Evolutionary conservation across 805 yeast species (phyloP), one percentile per base, ranked within the genome.

Genomic region (Cyberlindnera nakhonratchasimensis): DNA sequence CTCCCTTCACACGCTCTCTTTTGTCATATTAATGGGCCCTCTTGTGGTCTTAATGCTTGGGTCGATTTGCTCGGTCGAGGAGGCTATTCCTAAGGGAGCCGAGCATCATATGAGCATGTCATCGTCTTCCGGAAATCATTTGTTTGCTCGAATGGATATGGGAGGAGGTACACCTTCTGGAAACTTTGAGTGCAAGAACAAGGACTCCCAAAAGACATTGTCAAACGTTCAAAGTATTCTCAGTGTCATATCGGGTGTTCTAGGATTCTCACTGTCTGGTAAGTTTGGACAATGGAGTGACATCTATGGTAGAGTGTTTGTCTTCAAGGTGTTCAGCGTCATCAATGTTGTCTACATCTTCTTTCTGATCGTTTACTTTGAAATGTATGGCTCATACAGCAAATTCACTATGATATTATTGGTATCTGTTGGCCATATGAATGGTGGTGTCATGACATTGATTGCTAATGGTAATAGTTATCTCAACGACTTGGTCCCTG

Each of bases 391-490:
- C 2, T 21, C 30, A 0, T 54, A 46, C 21, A 45, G 43, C 21
- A 29, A 37, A 20, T 17, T 35, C 14, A 16, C 43, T 11, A 42
- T 51, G 44, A 38, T 56, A 2, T 2, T 46, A 0, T 20, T 39
- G 2, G 17, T 39, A 3, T 53, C 57, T 4, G 23, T 45, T 13
- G 57, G 53, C 1, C 44, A 35, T 13, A 23, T 56, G 3, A 40
- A 45, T 29, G 61, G 59, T 17, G 59, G 59, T 29, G 44, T 49
- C 4, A 52, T 56, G 53, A 50, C 59, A 1, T 29, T 55, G 19
- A 51, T 55, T 12, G 50, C 59, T 6, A 50, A 42, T 28, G 59
- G 61, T 5, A 53, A 51, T 36, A 48, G 57, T 23, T 54, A 56
- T 31, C 22, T 56, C 8, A 48, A 43, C 32, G 59, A 56, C 40